Evolutionary conservation across 1,139 yeast species (phyloP), one percentile per base, ranked within the genome.

Genomic region (Candida glucosophila): DNA sequence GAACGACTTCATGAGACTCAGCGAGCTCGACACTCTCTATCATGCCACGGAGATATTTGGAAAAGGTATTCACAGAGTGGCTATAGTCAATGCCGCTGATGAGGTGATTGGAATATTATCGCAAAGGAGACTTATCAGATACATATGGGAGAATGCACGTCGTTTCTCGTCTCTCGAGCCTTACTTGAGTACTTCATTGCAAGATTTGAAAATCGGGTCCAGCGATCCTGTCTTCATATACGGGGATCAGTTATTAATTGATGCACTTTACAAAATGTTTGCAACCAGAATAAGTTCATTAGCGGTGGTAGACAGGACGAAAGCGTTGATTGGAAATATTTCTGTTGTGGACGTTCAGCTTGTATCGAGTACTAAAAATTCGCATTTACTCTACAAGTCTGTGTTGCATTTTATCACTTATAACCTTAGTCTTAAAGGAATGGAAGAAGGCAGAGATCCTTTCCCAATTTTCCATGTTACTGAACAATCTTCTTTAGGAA

Each of bases 401-500:
- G 92, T 95, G 50, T 67, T 85, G 44, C 90, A 82, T 51, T 90
- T 88, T 47, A 74, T 90, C 33, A 76, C 93, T 17, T 81, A 85
- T 37, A 86, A 88, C 37, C 67, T 90, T 36, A 78, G 82, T 40
- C 78, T 78, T 35, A 77, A 95, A 44, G 98, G 97, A 10, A 67
- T 90, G 17, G 93, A 79, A 45, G 90, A 86, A 47, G 95, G 95
- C 29, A 86, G 88, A 54, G 98, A 90, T 57, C 88, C 92, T 24
- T 88, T 78, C 65, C 98, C 98, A 10, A 88, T 90, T 25, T 90
- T 90, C 68, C 95, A 88, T 51, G 95, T 88, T 17, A 79, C 81
- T 37, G 71, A 74, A 33, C 69, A 70, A 24, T 75, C 92, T 9
- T 77, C 92, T 0, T 67, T 90, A 26, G 94, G 88, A 15, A 72